These are phyloP conservation scores for Eucalyptus victrix DNA, from an alignment of 345 rosid genomes.

Conservation along the genomic window DNA sequence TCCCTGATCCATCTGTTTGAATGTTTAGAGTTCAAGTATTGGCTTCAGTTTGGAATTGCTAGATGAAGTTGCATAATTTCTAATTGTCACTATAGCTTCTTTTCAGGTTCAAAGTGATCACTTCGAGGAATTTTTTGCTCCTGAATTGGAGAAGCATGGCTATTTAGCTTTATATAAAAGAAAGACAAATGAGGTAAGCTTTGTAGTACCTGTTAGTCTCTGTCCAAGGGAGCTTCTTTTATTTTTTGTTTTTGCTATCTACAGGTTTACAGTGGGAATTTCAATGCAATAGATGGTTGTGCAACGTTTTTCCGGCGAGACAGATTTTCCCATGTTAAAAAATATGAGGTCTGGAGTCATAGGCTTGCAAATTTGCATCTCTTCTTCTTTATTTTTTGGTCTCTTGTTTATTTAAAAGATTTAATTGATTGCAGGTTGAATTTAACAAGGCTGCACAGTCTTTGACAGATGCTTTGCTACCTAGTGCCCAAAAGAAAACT, in stretches of 20 bases:
- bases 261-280: constrained; percentile 27
- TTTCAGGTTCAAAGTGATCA: constrained; percentile 93
- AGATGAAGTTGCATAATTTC: not conserved
- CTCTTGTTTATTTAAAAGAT: not conserved
- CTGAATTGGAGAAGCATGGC: constrained; percentile 97
- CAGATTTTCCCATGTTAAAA: constrained; percentile 37
- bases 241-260: not conserved
- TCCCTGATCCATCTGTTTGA: not conserved
- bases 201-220: not conserved
- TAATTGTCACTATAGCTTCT: not conserved
- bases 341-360: constrained; percentile 31
- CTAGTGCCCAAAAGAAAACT: constrained; percentile 20
- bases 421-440: constrained; percentile 24
- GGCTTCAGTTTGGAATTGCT: not conserved
- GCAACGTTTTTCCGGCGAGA: constrained; percentile 42
- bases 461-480: constrained; percentile 31
- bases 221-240: not conserved
- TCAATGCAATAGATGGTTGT: constrained; percentile 29
- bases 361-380: not conserved
- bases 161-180: constrained; percentile 84
- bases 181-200: constrained; percentile 20
- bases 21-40: not conserved
- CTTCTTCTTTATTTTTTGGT: not conserved
- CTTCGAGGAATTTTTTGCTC: constrained; percentile 82
- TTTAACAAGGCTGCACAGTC: constrained; percentile 34